These are phyloP conservation scores for Cercophora scortea DNA, from an alignment of 495 filamentous ascomycete genomes.

Conservation along the genomic window DNA sequence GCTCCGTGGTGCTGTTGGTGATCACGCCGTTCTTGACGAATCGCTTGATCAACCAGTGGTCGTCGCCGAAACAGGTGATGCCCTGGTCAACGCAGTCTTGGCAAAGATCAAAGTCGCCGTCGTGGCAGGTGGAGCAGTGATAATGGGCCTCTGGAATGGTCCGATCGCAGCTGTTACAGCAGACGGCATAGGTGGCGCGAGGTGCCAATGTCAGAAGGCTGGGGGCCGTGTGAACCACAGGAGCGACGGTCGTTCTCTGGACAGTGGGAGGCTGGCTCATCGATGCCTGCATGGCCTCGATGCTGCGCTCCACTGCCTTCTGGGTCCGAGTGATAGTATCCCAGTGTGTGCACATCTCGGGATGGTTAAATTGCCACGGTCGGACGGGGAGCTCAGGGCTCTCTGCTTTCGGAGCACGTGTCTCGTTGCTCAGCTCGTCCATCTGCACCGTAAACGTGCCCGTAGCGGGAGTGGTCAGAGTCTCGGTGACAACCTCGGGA, in stretches of 20 bases:
- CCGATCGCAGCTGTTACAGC: conserved; percentile 83
- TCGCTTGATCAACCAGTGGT: conserved; percentile 93
- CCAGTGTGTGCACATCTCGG: no score
- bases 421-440: no score
- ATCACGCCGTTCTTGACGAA: conserved; percentile 70
- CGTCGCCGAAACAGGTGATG: conserved; percentile 62
- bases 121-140: conserved; percentile 88
- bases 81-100: conserved; percentile 66
- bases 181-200: conserved; percentile 52
- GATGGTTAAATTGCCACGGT: no score
- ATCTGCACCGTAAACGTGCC: no score
- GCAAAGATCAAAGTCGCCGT: conserved; percentile 94
- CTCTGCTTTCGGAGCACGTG: no score
- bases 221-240: not conserved
- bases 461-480: no score
- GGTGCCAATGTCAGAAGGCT: not conserved
- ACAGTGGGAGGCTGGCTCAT: not conserved
- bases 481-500: no score
- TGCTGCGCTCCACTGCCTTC: conserved; percentile 2
- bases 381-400: no score
- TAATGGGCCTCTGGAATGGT: conserved; percentile 77
- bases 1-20: conserved; percentile 77
- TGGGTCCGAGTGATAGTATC: not conserved
- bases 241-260: not conserved
- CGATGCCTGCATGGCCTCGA: conserved; percentile 4